Conservation (phyloP, 371 early-diverging fungal genomes). For the Lichtheimia ramosa region DNA sequence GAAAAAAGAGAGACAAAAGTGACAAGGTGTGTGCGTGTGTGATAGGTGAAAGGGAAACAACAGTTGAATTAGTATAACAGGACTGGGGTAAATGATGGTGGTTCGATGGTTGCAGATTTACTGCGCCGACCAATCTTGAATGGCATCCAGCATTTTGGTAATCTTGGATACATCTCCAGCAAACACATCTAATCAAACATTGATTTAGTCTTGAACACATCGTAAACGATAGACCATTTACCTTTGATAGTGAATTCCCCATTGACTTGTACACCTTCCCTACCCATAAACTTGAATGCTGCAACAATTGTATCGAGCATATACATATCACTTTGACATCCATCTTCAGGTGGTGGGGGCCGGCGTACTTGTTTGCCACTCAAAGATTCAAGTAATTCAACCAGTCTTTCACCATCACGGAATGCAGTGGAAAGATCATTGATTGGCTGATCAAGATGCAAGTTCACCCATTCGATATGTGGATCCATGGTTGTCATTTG, state of each 20-base stretch:
- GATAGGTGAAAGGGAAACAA: not conserved
- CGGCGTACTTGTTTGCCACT: constrained; percentile 50
- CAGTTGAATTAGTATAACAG: no score
- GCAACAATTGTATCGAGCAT: constrained; percentile 63
- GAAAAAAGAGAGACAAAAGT: not conserved
- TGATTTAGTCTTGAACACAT: not conserved
- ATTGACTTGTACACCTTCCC: constrained; percentile 56
- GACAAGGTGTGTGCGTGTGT: not conserved
- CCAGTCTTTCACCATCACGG: constrained; percentile 54
- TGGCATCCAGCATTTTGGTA: constrained; percentile 42
- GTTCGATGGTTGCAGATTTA: no score
- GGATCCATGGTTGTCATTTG: constrained; percentile 12
- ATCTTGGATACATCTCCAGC: constrained; percentile 52
- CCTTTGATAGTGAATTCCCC: constrained; percentile 50
- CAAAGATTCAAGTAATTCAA: constrained; percentile 52
- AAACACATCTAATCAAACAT: constrained; percentile 40
- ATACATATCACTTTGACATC: constrained; percentile 33
- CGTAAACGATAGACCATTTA: not conserved
- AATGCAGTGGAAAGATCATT: constrained; percentile 50
- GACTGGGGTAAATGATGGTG: no score
- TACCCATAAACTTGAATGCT: constrained; percentile 66
- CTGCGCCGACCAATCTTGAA: constrained; percentile 24
- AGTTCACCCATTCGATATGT: constrained; percentile 59
- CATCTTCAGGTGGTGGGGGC: constrained; percentile 27
- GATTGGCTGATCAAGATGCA: constrained; percentile 40